A percentile compares a stretch with the other conserved stretches of the same genome.
Conservation (phyloP, 2,329 filamentous ascomycete genomes). For the Calonectria honghensis region DNA sequence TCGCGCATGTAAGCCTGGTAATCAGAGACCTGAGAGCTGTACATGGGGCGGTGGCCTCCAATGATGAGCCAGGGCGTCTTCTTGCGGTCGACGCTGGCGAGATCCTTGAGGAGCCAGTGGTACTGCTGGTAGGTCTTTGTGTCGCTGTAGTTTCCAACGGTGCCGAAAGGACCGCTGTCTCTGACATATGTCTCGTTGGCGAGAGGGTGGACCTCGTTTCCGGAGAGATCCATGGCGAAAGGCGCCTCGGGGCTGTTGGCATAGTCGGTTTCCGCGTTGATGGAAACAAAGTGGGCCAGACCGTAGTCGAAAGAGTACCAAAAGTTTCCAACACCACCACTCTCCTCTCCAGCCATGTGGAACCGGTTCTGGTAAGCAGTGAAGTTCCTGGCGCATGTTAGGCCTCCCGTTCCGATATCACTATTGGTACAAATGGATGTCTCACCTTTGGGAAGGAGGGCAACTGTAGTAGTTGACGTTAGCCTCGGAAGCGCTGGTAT, state of each 20-base stretch:
- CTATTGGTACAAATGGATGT: not conserved
- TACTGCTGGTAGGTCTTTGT: constrained; percentile 68
- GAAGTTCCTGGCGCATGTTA: constrained; percentile 60
- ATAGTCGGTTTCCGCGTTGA: constrained; percentile 70
- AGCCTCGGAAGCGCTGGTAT: constrained; percentile 62
- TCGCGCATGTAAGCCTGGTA: constrained; percentile 66
- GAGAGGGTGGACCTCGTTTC: constrained; percentile 63
- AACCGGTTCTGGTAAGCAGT: constrained; percentile 71
- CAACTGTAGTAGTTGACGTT: constrained; percentile 70
- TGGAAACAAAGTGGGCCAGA: constrained; percentile 69
- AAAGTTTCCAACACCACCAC: constrained; percentile 69
- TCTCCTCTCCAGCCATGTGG: constrained; percentile 69
- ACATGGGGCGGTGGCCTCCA: constrained; percentile 70
- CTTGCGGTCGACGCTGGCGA: constrained; percentile 65
- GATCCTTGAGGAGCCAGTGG: constrained; percentile 66
- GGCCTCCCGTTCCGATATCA: not conserved
- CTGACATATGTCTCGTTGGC: constrained; percentile 66
- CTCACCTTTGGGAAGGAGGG: constrained; percentile 66
- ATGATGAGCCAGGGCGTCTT: constrained; percentile 70
- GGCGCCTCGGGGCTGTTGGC: constrained; percentile 54
- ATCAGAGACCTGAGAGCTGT: constrained; percentile 63
- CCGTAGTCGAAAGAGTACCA: constrained; percentile 71
- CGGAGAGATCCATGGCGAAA: constrained; percentile 64
- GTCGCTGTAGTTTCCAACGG: constrained; percentile 61
- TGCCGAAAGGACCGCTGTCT: constrained; percentile 69